Evolutionary conservation across 305 asterid species (phyloP), one percentile per base, ranked within the genome.

Genomic region (Rubia occidens): DNA sequence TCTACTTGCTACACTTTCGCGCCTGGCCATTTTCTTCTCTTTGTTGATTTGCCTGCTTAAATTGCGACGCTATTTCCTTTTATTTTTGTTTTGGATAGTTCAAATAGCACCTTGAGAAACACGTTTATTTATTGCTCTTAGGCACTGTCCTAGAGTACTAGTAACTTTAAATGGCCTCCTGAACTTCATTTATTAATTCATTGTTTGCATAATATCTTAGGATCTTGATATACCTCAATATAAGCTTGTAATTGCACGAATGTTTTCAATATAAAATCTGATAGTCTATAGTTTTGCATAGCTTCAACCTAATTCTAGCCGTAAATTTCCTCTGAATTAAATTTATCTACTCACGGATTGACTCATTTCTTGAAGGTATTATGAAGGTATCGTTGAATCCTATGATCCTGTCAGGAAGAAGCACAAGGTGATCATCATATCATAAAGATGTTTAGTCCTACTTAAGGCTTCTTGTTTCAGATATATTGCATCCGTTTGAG

Each of bases 341-440:
- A 18, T 8, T 54, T 54, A 54, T 54, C 26, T 54, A 54, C 59
- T 15, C 79, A 63, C 70, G 69, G 58, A 51, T 70, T 77, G n/a
- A 67, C 53, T 80, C 76, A 43, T 17, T 44, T 51, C 72, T 26
- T 75, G 85, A 84, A 90, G 97, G 87, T 90, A 83, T 74, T 90
- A 90, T 64, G 61, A 81, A 5, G 97, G 95, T 69, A 74, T 76
- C 53, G 68, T 90, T 71, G 49, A 40, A 62, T 82, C 81, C 64
- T 90, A 77, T 72, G 86, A 85, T 80, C 85, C 86, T 56, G 77
- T 68, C 71, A 72, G 75, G 60, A 87, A 80, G 84, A 87, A 74
- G 69, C 96, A 90, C 77, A 74, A 67, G 89, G 95, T 89, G 74
- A 70, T 74, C 53, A 55, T 35, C 44, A 2, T 51, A 51, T 17